Evolutionary conservation across 225 moss, liverwort and hornwort species (phyloP), one percentile per base, ranked within the genome.

Genomic region (Physcomitrellopsis africana): DNA sequence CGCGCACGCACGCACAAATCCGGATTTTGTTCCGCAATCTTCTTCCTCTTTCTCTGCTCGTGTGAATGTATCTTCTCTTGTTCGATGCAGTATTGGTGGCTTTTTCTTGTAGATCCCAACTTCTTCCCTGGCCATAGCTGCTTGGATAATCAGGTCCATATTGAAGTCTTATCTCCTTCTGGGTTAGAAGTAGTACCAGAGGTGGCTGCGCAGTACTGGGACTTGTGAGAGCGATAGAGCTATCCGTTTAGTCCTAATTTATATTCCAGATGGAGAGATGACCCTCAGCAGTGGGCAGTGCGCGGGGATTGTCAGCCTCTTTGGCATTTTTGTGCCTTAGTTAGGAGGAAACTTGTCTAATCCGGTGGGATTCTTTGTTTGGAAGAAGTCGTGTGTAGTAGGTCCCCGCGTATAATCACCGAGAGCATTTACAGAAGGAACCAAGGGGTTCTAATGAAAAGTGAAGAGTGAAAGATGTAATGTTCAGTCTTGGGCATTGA

Each of bases 31-130:
- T 71, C 48, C 56, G 16, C 52, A 18, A 53, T 10, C 49, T 60
- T 55, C 26, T 74, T 51, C 11, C 23, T 41, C 52, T 45, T 2
- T 65, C 66, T 62, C 44, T 29, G 53, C n/a, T 60, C 11, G 0
- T 60, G 13, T 9, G 10, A 47, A 47, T 12, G 9, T 47, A 0
- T 19, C 49, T 48, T 37, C 54, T 16, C 19, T 54, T 24, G 46
- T 69, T 61, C 59, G 10, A 51, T 60, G 72, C 41, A 54, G 70
- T 63, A 49, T 68, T 48, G 81, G 45, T 77, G 51, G 56, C 65
- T 60, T 14, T 20, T 32, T 77, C 65, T 51, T 41, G 43, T 65
- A n/a, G 85, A 86, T 82, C 82, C 73, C 73, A 59, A 80, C 72
- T 75, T 75, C 59, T 80, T 22, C 70, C 19, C 47, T 22, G 1